Evolutionary conservation across 306 rosid genomes (phyloP), one percentile per base, ranked within the genome.

Genomic region (Sicyos edulis): DNA sequence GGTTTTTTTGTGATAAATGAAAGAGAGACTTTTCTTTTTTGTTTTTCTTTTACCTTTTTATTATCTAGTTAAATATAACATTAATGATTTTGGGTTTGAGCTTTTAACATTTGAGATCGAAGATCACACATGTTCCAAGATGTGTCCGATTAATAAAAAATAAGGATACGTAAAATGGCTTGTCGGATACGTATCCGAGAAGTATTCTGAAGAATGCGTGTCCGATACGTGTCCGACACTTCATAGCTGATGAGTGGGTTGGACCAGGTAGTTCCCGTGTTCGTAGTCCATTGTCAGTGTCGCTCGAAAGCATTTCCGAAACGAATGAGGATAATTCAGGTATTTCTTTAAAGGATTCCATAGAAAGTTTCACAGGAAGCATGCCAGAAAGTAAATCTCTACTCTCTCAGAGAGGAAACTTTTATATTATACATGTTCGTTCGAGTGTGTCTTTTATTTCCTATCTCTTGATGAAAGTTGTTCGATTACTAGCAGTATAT

Each of bases 241-340:
- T n/a, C n/a, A n/a, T n/a, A n/a, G n/a, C n/a, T n/a, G 97, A 87
- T 26, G 97, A 93, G 87, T 91, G 99, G 99, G 82, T 89, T 74
- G 95, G 95, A 57, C 88, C 91, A 4, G 90, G 87, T n/a, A 89
- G 88, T 75, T 95, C 97, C 6, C 77, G 65, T 8, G 78, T 82
- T 56, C 88, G 85, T 74, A 24, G 77, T n/a, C 77, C 89, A 50
- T 83, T 89, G 5, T 79, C 87, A 17, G 3, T 54, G 49, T 73
- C 88, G 21, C 80, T 93, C 63, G 83, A 87, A 78, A 89, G 99
- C 79, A 93, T 93, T 59, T 91, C 97, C 29, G 97, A 93, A 81
- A 80, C 76, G 58, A 87, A 84, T 78, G 91, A 85, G 77, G 84
- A 79, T 53, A 22, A 78, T 73, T 66, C 68, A 19, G 78, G 84